A percentile compares a stretch with the other conserved stretches of the same genome.
Conservation (phyloP, 495 filamentous ascomycete species). For the Penicillium mononematosum region DNA sequence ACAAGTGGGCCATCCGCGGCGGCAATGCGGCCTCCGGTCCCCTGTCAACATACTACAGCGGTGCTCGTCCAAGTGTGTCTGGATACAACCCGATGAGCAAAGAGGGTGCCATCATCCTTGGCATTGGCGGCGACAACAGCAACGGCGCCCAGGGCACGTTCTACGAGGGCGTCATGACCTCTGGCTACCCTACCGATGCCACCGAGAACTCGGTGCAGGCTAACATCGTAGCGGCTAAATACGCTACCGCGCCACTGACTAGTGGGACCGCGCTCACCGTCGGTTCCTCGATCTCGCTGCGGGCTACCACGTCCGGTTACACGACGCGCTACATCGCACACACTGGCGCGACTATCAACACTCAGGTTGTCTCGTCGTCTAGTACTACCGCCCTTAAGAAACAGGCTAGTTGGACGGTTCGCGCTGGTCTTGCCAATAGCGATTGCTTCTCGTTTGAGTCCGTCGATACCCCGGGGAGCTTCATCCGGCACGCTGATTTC, state of each 20-base stretch:
- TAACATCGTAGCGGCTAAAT: slow-evolving; percentile 56
- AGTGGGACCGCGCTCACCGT: slow-evolving; percentile 49
- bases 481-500: slow-evolving; percentile 52
- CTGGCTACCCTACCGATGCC: slow-evolving; percentile 55
- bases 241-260: slow-evolving; percentile 45
- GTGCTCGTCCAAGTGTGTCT: slow-evolving; percentile 42
- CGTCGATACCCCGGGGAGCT: slow-evolving; percentile 53
- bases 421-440: slow-evolving; percentile 50
- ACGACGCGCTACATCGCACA: slow-evolving; percentile 52
- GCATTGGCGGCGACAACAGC: slow-evolving; percentile 59
- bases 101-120: slow-evolving; percentile 60
- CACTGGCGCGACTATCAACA: slow-evolving; percentile 46
- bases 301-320: slow-evolving; percentile 50
- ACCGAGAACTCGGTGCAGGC: slow-evolving; percentile 57
- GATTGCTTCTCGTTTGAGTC: slow-evolving; percentile 59
- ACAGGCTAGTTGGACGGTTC: slow-evolving; percentile 55
- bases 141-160: slow-evolving; percentile 55
- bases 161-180: slow-evolving; percentile 62
- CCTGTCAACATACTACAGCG: slow-evolving; percentile 55
- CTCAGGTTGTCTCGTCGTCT: slow-evolving; percentile 52
- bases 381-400: slow-evolving; percentile 46
- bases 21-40: slow-evolving; percentile 52
- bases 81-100: slow-evolving; percentile 62
- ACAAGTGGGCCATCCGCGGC: slow-evolving; percentile 55
- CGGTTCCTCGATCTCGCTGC: slow-evolving; percentile 50